Conservation (phyloP, 2,329 filamentous ascomycete species). For the Xylaria sp. region DNA sequence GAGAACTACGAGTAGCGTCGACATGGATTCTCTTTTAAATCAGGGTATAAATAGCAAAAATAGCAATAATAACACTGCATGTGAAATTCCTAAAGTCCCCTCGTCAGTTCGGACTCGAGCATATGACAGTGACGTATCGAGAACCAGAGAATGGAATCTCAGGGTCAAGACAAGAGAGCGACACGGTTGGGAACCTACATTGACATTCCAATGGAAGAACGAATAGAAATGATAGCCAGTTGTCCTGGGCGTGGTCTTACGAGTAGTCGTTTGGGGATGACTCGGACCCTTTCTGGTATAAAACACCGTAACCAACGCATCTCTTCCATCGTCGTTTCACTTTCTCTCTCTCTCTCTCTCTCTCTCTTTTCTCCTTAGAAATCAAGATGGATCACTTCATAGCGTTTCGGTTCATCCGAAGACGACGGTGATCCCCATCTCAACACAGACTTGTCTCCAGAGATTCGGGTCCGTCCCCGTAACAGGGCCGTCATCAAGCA, state of each 20-base stretch:
- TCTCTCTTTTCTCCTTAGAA: too few species aligned
- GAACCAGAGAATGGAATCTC: too few species aligned
- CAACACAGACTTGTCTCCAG: conserved; percentile 53
- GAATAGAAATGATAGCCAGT: not conserved
- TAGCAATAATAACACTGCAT: not conserved
- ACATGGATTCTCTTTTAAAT: not conserved
- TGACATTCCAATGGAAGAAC: not conserved
- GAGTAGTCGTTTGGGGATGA: too few species aligned
- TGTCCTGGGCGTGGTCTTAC: too few species aligned
- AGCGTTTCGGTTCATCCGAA: conserved; percentile 42
- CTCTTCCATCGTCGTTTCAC: not conserved
- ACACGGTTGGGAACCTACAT: not conserved
- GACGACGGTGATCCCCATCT: conserved; percentile 55
- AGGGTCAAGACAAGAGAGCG: not conserved
- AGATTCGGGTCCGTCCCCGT: conserved; percentile 36
- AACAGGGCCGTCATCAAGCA: conserved; percentile 23
- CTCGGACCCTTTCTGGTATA: not conserved
- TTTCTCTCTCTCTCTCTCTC: not conserved
- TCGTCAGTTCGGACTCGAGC: not conserved
- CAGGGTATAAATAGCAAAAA: not conserved
- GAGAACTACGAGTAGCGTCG: not conserved
- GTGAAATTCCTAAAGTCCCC: not conserved
- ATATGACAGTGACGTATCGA: too few species aligned
- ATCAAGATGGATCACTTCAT: not conserved
- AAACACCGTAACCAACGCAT: not conserved